These are phyloP conservation scores for Gastroboletus turbinatus DNA, from an alignment of 1,284 basidiomycete genomes.

Conservation along the genomic window DNA sequence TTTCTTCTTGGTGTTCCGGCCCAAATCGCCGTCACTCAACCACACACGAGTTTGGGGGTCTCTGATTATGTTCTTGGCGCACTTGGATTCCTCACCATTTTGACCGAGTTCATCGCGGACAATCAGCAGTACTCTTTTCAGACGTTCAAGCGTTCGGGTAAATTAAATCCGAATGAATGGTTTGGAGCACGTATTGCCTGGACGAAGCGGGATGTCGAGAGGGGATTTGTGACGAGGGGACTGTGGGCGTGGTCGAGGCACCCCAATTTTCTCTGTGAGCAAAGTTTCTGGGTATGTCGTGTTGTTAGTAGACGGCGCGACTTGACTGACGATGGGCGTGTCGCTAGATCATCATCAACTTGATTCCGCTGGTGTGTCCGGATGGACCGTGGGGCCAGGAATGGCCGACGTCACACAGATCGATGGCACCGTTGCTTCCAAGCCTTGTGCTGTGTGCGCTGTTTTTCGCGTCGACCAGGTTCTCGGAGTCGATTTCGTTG, in stretches of 20 bases:
- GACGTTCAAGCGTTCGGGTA: slow-evolving; percentile 68
- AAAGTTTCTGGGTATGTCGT: slow-evolving; percentile 77
- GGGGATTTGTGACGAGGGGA: slow-evolving; percentile 85
- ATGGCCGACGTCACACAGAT: slow-evolving; percentile 23
- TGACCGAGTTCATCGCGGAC: slow-evolving; percentile 80
- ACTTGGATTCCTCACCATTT: slow-evolving; percentile 59
- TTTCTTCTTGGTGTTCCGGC: slow-evolving; percentile 67
- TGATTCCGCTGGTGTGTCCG: slow-evolving; percentile 61
- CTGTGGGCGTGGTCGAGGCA: slow-evolving; percentile 87
- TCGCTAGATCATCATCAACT: slow-evolving; percentile 59
- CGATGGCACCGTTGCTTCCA: slow-evolving; percentile 49
- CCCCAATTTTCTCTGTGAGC: slow-evolving; percentile 91
- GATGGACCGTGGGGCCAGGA: slow-evolving; percentile 38
- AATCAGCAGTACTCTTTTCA: slow-evolving; percentile 90
- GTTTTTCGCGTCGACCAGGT: slow-evolving; percentile 72
- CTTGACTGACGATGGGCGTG: not conserved
- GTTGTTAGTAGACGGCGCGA: not conserved
- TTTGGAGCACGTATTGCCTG: slow-evolving; percentile 59
- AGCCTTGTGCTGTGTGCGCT: slow-evolving; percentile 61
- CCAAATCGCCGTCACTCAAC: slow-evolving; percentile 56
- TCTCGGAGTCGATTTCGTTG: slow-evolving; percentile 78
- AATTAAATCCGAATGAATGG: slow-evolving; percentile 56
- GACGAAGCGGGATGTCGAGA: slow-evolving; percentile 65
- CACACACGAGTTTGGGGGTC: slow-evolving; percentile 51
- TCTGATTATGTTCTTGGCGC: slow-evolving; percentile 69